These are phyloP conservation scores for Exophiala spinifera DNA, from an alignment of 2,329 filamentous ascomycete genomes.

Conservation along the genomic window DNA sequence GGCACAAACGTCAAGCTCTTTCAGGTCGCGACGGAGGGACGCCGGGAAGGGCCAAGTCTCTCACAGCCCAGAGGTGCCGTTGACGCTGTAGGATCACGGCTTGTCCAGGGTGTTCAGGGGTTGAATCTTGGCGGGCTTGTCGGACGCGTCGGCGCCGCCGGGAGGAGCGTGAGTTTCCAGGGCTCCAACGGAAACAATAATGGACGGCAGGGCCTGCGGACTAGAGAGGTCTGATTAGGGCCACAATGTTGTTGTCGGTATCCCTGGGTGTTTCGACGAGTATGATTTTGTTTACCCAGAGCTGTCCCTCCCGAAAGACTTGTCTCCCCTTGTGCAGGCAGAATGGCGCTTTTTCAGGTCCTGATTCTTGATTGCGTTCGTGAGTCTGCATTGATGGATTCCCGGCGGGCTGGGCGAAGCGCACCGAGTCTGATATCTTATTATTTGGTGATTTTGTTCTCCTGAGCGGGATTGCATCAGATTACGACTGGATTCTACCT, in stretches of 20 bases:
- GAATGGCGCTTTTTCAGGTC: too few relatives aligned
- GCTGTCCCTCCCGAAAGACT: too few relatives aligned
- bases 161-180: not conserved
- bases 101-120: conserved; percentile 80
- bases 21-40: conserved; percentile 74
- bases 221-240: not conserved
- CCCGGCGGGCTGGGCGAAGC: too few relatives aligned
- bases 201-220: not conserved
- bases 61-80: conserved; percentile 85
- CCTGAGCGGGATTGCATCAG: not conserved
- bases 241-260: too few relatives aligned
- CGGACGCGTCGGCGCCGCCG: conserved; percentile 20
- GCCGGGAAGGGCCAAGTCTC: conserved; percentile 73
- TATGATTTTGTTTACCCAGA: too few relatives aligned
- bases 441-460: too few relatives aligned
- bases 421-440: too few relatives aligned
- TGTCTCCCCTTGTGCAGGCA: too few relatives aligned
- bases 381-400: too few relatives aligned
- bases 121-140: conserved; percentile 64
- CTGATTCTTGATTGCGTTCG: too few relatives aligned
- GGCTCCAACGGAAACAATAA: not conserved
- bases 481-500: not conserved
- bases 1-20: conserved; percentile 86
- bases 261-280: too few relatives aligned
- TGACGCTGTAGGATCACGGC: conserved; percentile 85